These are phyloP conservation scores for Hanseniaspora lachancei DNA, from an alignment of 805 yeast genomes.

Conservation along the genomic window DNA sequence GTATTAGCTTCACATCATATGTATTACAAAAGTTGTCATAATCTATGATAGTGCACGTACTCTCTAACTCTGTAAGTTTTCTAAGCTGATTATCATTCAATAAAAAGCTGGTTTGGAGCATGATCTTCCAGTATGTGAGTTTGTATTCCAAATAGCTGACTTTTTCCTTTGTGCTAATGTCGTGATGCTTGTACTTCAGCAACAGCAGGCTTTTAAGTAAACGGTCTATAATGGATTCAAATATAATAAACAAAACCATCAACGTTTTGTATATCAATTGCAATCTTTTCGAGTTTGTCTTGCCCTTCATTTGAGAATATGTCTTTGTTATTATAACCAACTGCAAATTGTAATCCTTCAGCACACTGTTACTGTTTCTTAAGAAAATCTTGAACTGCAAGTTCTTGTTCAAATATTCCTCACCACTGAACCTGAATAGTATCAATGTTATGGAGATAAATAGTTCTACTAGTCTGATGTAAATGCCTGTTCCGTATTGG, in stretches of 20 bases:
- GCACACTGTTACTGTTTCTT: not conserved
- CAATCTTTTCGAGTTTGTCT: constrained; percentile 6
- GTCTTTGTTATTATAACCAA: constrained; percentile 8
- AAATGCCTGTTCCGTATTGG: constrained; percentile 7
- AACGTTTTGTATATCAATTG: constrained; percentile 10
- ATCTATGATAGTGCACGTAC: not conserved
- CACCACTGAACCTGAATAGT: constrained; percentile 11
- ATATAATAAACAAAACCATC: constrained; percentile 7
- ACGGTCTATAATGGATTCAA: constrained; percentile 6
- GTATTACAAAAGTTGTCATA: constrained; percentile 12
- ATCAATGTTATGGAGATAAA: constrained; percentile 3
- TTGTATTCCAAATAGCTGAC: constrained; percentile 12
- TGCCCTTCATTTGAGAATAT: constrained; percentile 1
- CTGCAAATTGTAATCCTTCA: constrained; percentile 7
- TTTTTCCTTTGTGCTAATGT: constrained; percentile 14
- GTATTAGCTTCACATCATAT: constrained; percentile 61
- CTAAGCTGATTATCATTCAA: constrained; percentile 2
- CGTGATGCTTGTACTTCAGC: constrained; percentile 3
- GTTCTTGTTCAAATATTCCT: constrained; percentile 5
- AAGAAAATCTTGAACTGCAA: constrained; percentile 8
- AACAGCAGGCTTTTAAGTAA: not conserved
- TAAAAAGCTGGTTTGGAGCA: constrained; percentile 10
- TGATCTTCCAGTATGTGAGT: constrained; percentile 12
- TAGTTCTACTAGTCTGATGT: constrained; percentile 6
- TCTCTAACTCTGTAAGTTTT: not conserved